Evolutionary conservation across 2,329 filamentous ascomycete genomes (phyloP).

Genomic region (Cryoendolithus antarcticus): DNA sequence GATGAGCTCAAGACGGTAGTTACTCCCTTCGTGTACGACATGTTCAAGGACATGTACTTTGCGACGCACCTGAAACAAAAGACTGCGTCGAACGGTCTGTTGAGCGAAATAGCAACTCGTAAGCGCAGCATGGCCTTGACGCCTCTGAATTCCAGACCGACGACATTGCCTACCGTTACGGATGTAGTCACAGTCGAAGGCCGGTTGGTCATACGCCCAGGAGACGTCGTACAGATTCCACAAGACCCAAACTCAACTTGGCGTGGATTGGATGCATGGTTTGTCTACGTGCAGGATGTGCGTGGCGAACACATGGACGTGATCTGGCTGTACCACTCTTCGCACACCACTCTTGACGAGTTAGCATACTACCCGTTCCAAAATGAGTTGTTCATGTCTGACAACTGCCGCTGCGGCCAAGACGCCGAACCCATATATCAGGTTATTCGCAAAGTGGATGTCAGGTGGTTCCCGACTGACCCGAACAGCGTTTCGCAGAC

Average conservation of each 20-base stretch:
- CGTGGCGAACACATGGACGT: slow-evolving; percentile 39
- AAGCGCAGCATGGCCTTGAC: no score
- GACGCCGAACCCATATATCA: slow-evolving; percentile 41
- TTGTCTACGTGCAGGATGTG: slow-evolving; percentile 51
- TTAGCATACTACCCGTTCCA: slow-evolving; percentile 54
- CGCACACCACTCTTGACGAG: slow-evolving; percentile 54
- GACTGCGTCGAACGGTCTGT: no score
- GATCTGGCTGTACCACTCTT: slow-evolving; percentile 61
- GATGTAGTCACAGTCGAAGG: no score
- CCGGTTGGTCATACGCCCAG: no score
- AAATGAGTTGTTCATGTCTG: slow-evolving; percentile 65
- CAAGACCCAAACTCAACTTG: no score
- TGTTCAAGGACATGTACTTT: slow-evolving; percentile 54
- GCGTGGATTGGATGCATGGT: no score
- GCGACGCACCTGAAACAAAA: slow-evolving; percentile 32
- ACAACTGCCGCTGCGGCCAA: slow-evolving; percentile 59
- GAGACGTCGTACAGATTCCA: no score
- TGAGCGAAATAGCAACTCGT: no score
- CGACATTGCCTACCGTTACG: no score
- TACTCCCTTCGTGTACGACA: slow-evolving; percentile 54
- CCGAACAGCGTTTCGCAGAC: slow-evolving; percentile 25
- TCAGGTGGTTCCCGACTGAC: slow-evolving; percentile 45
- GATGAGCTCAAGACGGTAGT: slow-evolving; percentile 33
- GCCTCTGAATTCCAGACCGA: no score
- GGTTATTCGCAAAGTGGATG: slow-evolving; percentile 43